Evolutionary conservation across 768 basidiomycete species (phyloP).

Genomic region (Tylopilus balloui): DNA sequence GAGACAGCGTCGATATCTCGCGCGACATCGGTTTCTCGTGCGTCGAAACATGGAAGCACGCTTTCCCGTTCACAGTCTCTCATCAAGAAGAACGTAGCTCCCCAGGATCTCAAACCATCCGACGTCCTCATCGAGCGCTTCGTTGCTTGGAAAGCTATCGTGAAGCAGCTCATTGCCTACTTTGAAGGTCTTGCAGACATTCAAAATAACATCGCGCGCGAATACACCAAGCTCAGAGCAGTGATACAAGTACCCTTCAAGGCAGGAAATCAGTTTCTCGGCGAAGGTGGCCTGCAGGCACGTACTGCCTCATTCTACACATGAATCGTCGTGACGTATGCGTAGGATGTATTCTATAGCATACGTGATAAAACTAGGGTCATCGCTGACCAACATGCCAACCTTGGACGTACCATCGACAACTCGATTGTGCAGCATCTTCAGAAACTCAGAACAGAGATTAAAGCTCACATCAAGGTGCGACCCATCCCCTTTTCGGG

Average conservation of each 20-base stretch:
- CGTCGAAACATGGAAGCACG: constrained; percentile 61
- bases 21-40: constrained; percentile 67
- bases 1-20: constrained; percentile 56
- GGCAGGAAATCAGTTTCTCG: constrained; percentile 94
- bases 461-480: constrained; percentile 97
- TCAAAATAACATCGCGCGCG: constrained; percentile 89
- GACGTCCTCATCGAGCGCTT: constrained; percentile 97
- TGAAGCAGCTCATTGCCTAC: constrained; percentile 92
- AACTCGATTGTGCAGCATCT: constrained; percentile 97
- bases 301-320: constrained; percentile 12
- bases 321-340: background rate
- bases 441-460: constrained; percentile 89
- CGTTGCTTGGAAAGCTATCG: constrained; percentile 92
- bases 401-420: constrained; percentile 93
- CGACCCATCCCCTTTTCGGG: background rate
- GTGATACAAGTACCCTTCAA: constrained; percentile 98
- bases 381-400: constrained; percentile 95
- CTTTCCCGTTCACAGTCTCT: constrained; percentile 78
- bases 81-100: constrained; percentile 91
- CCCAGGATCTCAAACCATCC: constrained; percentile 85
- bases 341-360: constrained; percentile 84
- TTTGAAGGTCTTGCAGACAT: constrained; percentile 71
- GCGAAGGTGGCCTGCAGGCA: constrained; percentile 92
- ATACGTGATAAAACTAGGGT: constrained; percentile 90
- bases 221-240: constrained; percentile 88